phyloP scores from a whole-genome alignment of 495 filamentous ascomycete genomes.

The Neurospora sp. region DNA sequence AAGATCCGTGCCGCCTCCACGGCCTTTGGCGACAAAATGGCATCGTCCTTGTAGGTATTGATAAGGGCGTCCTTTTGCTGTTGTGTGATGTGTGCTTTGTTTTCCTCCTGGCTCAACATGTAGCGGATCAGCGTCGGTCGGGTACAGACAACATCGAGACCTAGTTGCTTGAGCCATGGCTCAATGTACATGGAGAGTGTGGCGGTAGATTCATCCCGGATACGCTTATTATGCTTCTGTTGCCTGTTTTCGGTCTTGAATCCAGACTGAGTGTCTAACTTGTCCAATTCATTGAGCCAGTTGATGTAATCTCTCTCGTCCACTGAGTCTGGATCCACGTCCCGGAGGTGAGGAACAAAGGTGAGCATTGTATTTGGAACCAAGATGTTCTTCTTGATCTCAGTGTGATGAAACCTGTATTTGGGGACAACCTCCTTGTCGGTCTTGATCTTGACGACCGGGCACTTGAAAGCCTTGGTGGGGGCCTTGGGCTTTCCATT shows the following conservation, averaged over 20 bases:
- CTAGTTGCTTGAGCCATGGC: conserved; percentile 32
- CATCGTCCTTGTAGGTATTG: conserved; percentile 26
- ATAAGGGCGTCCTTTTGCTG: conserved; percentile 33
- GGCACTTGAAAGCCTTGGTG: conserved; percentile 20
- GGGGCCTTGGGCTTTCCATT: conserved; percentile 27
- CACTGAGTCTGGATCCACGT: conserved; percentile 31
- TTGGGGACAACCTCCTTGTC: conserved; percentile 29
- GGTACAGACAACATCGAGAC: conserved; percentile 27
- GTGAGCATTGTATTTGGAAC: conserved; percentile 39
- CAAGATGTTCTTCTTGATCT: conserved; percentile 39
- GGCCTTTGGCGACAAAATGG: conserved; percentile 23
- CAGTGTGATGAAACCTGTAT: conserved; percentile 40
- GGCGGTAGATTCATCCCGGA: conserved; percentile 33
- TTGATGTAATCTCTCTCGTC: conserved; percentile 33
- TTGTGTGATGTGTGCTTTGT: conserved; percentile 31
- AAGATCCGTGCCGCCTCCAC: conserved; percentile 27
- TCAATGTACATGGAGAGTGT: conserved; percentile 35
- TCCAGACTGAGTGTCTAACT: conserved; percentile 38
- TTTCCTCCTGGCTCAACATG: conserved; percentile 28
- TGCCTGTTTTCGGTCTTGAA: conserved; percentile 33
- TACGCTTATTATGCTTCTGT: conserved; percentile 29
- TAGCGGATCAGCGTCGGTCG: conserved; percentile 34
- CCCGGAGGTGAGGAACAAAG: conserved; percentile 38
- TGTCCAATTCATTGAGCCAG: conserved; percentile 39
- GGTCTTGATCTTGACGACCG: conserved; percentile 30